Evolutionary conservation across 495 filamentous ascomycete genomes (phyloP).

Genomic region (Parmelia sp.): DNA sequence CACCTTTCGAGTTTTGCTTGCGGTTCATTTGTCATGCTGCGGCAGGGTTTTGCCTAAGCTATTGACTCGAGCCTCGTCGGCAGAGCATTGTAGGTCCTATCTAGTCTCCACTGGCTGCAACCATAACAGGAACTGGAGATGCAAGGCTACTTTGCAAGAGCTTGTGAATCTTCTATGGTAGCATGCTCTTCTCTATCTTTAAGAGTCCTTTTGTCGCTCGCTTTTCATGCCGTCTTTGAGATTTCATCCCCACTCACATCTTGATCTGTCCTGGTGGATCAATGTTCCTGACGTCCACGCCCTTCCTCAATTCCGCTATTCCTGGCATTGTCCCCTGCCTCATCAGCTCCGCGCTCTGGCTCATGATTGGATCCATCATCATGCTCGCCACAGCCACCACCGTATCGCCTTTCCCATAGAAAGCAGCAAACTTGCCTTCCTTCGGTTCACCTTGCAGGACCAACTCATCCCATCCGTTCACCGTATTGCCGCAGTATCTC

Average conservation of each 20-base stretch:
- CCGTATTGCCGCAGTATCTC: conserved; percentile 83
- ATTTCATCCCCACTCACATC: conserved; percentile 30
- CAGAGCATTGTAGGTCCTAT: too few relatives aligned
- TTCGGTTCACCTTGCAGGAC: conserved; percentile 70
- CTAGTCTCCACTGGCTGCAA: too few relatives aligned
- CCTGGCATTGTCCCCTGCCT: conserved; percentile 69
- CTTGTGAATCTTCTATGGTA: background rate
- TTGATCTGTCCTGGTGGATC: conserved; percentile 47
- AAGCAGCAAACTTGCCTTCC: conserved; percentile 80
- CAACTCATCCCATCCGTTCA: conserved; percentile 75
- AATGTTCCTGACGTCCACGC: conserved; percentile 65
- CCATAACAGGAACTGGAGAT: too few relatives aligned
- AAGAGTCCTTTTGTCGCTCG: background rate
- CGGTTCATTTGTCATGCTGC: too few relatives aligned
- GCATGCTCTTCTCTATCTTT: background rate
- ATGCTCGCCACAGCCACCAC: conserved; percentile 91
- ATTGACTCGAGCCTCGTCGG: too few relatives aligned
- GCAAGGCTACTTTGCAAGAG: too few relatives aligned
- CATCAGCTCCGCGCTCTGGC: conserved; percentile 81
- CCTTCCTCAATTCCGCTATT: conserved; percentile 68
- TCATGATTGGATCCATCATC: conserved; percentile 83
- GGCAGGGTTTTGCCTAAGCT: too few relatives aligned
- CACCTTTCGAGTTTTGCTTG: too few relatives aligned
- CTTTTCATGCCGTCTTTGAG: background rate
- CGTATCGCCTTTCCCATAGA: conserved; percentile 77